phyloP scores from a whole-genome alignment of 495 filamentous ascomycete genomes.

The Amorphotheca resinae region DNA sequence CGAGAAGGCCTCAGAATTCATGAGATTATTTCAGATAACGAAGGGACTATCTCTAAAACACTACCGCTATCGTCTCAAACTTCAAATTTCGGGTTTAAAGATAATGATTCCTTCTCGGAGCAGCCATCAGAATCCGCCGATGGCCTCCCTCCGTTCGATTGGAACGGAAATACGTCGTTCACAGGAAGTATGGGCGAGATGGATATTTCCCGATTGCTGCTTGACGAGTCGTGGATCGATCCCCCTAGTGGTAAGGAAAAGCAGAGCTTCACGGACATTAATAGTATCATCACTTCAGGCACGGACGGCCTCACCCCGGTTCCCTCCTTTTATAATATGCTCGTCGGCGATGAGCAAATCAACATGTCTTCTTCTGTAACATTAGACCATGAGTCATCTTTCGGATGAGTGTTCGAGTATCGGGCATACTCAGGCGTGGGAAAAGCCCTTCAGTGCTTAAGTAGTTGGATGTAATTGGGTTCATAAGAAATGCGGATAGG shows the following conservation, averaged over 20 bases:
- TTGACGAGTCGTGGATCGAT: slow-evolving; percentile 29
- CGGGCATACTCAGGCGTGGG: not conserved
- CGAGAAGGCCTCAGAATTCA: slow-evolving; percentile 17
- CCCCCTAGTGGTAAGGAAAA: slow-evolving; percentile 12
- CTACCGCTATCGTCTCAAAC: slow-evolving; percentile 8
- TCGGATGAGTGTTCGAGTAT: slow-evolving; percentile 3
- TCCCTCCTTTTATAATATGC: slow-evolving; percentile 16
- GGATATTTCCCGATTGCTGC: slow-evolving; percentile 36
- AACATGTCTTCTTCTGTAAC: slow-evolving; percentile 4
- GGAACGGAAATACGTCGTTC: slow-evolving; percentile 17
- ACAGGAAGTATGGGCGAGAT: slow-evolving; percentile 27
- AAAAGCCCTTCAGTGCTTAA: too few species aligned
- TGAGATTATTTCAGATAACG: slow-evolving; percentile 12
- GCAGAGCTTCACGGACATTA: slow-evolving; percentile 17
- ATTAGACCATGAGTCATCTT: not conserved
- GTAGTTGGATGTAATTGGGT: too few species aligned
- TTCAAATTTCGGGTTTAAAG: slow-evolving; percentile 12
- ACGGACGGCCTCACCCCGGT: slow-evolving; percentile 9
- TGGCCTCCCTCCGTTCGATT: slow-evolving; percentile 15
- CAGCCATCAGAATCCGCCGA: slow-evolving; percentile 13
- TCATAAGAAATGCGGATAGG: too few species aligned
- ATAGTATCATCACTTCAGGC: slow-evolving; percentile 15
- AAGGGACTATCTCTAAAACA: not conserved
- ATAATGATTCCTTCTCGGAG: slow-evolving; percentile 24
- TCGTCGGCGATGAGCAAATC: slow-evolving; percentile 16